Evolutionary conservation across 1,139 yeast genomes (phyloP).

Genomic region (Trichomonascaceae sp.): DNA sequence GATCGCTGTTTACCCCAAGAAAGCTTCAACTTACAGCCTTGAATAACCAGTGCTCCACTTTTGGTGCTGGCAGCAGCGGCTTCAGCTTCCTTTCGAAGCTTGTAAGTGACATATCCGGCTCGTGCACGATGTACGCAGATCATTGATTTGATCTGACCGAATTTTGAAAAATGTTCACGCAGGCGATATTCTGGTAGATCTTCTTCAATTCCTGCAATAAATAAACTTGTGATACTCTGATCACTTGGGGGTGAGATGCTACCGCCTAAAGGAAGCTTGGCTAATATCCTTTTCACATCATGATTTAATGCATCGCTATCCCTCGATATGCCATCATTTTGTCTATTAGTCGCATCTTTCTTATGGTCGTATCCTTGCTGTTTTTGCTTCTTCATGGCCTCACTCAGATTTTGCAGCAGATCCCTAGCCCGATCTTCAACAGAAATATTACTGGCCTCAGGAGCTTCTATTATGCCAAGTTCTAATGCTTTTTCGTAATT

Average conservation of each 20-base stretch:
- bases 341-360: slow-evolving; percentile 16
- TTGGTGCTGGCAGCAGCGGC: slow-evolving; percentile 38
- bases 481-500: slow-evolving; percentile 40
- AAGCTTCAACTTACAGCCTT: slow-evolving; percentile 49
- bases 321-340: slow-evolving; percentile 3
- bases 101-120: slow-evolving; percentile 59
- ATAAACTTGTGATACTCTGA: slow-evolving; percentile 45
- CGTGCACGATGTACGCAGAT: slow-evolving; percentile 55
- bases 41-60: slow-evolving; percentile 36
- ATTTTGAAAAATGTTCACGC: slow-evolving; percentile 41
- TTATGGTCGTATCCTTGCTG: slow-evolving; percentile 8
- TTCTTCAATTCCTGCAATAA: slow-evolving; percentile 65
- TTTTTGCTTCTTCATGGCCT: slow-evolving; percentile 22
- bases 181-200: slow-evolving; percentile 61
- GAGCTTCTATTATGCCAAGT: slow-evolving; percentile 32
- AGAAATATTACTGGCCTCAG: slow-evolving; percentile 22
- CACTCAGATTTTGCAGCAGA: slow-evolving; percentile 38
- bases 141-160: slow-evolving; percentile 45
- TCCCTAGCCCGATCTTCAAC: slow-evolving; percentile 34
- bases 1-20: slow-evolving; percentile 60
- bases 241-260: slow-evolving; percentile 43
- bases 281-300: slow-evolving; percentile 46
- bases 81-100: slow-evolving; percentile 48
- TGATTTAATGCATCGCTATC: slow-evolving; percentile 26
- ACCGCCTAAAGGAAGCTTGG: slow-evolving; percentile 56